A percentile compares a stretch with the other conserved stretches of the same genome.
These are phyloP conservation scores for Sphaceloma murrayae DNA, from an alignment of 2,329 filamentous ascomycete species.

Conservation along the genomic window DNA sequence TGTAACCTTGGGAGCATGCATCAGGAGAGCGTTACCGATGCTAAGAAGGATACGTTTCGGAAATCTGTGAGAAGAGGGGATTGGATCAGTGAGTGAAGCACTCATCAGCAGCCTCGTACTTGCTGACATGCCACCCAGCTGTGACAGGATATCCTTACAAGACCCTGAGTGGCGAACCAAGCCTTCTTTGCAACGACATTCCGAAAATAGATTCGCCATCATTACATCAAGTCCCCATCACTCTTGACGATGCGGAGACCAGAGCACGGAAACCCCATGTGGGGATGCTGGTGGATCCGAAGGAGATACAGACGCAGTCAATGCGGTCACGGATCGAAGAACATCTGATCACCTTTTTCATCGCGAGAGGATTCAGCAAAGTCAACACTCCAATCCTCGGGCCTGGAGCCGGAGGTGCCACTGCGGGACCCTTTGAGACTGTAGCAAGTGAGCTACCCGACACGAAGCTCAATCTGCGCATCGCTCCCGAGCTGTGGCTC, in stretches of 20 bases:
- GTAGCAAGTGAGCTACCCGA: slow-evolving; percentile 64
- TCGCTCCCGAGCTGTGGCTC: slow-evolving; percentile 90
- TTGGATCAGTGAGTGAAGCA: slow-evolving; percentile 57
- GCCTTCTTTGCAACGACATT: slow-evolving; percentile 56
- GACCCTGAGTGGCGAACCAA: slow-evolving; percentile 61
- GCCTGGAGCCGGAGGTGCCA: slow-evolving; percentile 72
- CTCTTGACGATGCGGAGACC: slow-evolving; percentile 60
- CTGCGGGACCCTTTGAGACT: slow-evolving; percentile 78
- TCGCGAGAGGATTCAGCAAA: slow-evolving; percentile 65
- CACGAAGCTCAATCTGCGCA: slow-evolving; percentile 64
- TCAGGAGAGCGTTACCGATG: slow-evolving; percentile 29
- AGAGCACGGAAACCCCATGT: slow-evolving; percentile 71
- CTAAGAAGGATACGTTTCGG: slow-evolving; percentile 50
- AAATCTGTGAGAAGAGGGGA: slow-evolving; percentile 70
- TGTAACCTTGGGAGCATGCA: slow-evolving; percentile 52
- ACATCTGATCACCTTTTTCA: slow-evolving; percentile 63
- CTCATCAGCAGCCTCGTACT: too few species aligned
- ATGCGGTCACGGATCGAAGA: slow-evolving; percentile 66
- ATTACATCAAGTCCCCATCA: slow-evolving; percentile 66
- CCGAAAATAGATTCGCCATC: slow-evolving; percentile 68
- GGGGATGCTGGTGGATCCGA: slow-evolving; percentile 69
- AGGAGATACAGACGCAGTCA: slow-evolving; percentile 58
- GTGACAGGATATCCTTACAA: slow-evolving; percentile 15
- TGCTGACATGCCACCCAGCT: background rate
- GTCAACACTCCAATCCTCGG: slow-evolving; percentile 86